Evolutionary conservation across 192 early-diverging fungal genomes (phyloP), one percentile per base, ranked within the genome.

Genomic region (Coemansia sp.): DNA sequence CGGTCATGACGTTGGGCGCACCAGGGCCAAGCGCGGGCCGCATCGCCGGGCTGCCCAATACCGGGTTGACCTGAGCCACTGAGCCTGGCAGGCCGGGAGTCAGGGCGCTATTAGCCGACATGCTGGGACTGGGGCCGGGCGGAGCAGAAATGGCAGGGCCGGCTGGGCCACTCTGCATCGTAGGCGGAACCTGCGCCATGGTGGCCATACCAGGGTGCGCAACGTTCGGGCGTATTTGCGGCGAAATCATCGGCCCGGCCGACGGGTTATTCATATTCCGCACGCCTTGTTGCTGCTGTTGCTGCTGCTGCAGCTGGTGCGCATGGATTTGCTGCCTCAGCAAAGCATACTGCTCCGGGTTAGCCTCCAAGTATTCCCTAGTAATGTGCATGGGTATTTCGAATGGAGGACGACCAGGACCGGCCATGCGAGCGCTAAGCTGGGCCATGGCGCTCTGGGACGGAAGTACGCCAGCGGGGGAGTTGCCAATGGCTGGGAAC

Each of bases 351-450:
- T 80, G 74, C 22, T 70, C 62, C 7, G 77, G 77, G 22, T 80
- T 70, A 11, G 77, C 77, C 39, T 74, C 68, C 41, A 80, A 52
- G 58, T 71, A 80, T 43, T 80, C 77, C 58, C 68, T 71, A 1
- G 77, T 80, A 43, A 80, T 74, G n/a, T 71, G 65, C 24, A 45
- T 59, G 11, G 77, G 77, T 1, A 68, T 39, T 20, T 71, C 72
- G 22, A 69, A 45, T 7, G 63, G 59, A 12, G 64, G 52, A 8
- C 49, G 40, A 3, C 67, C 68, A 37, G 39, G 56, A 4, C 24
- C 55, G 18, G 55, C 52, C 52, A 76, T 43, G 1, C 67, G 68
- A 8, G 68, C 52, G 30, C 70, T 71, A 20, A 64, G 35, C 53
- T 67, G 69, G 10, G 68, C 64, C 24, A 76, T 64, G 6, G 65